phyloP scores from a whole-genome alignment of 2,329 filamentous ascomycete genomes.

The Sporothrix globosa region DNA sequence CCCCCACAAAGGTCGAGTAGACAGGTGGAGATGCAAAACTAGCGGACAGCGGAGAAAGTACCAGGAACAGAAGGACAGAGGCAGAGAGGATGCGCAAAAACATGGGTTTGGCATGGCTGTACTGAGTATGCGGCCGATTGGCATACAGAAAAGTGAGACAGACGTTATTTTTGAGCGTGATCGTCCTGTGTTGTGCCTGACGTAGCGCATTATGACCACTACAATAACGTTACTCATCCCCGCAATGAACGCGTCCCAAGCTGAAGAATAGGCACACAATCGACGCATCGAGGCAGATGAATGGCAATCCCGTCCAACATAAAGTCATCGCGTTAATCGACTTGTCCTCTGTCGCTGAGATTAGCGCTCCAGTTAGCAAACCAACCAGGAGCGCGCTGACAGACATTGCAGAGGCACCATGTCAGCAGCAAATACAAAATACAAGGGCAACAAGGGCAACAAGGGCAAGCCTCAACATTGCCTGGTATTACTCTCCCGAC shows the following conservation, averaged over 20 bases:
- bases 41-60: conserved; percentile 20
- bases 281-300: not conserved
- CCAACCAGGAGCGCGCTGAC: conserved; percentile 12
- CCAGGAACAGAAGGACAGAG: not conserved
- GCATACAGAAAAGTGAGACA: conserved; percentile 5
- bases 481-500: not conserved
- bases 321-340: not conserved
- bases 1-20: conserved; percentile 6
- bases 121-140: not conserved
- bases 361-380: not conserved
- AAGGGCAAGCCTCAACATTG: not conserved
- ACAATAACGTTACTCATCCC: conserved; percentile 7
- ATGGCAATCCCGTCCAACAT: not conserved
- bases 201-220: not conserved
- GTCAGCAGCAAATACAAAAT: conserved; percentile 10
- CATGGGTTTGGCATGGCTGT: not conserved
- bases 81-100: not conserved
- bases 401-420: not conserved
- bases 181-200: not conserved
- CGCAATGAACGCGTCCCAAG: not conserved
- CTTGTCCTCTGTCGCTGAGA: not conserved
- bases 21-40: not conserved
- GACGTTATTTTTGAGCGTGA: not conserved
- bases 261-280: not conserved
- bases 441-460: not conserved